phyloP scores from a whole-genome alignment of 495 filamentous ascomycete species.

The Echria macrotheca region DNA sequence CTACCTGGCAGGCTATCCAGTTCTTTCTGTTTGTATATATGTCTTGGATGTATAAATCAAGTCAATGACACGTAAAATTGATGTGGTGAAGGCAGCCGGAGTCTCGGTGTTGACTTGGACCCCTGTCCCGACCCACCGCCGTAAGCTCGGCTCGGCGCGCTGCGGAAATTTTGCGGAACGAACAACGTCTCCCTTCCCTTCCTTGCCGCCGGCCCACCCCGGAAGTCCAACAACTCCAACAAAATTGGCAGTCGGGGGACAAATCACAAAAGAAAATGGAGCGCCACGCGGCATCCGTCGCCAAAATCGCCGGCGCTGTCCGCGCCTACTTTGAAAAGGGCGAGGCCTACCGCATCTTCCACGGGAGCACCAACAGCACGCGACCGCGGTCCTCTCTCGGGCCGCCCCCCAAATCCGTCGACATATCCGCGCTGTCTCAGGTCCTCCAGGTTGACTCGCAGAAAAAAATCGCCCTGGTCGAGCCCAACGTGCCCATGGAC shows the following conservation, averaged over 20 bases:
- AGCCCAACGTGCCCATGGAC: conserved; percentile 65
- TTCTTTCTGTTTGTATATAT: not conserved
- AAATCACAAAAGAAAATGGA: conserved; percentile 17
- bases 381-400: conserved; percentile 47
- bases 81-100: not conserved
- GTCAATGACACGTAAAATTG: not conserved
- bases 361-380: conserved; percentile 72
- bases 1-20: not conserved
- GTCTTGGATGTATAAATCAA: no score
- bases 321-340: conserved; percentile 50
- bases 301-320: conserved; percentile 37
- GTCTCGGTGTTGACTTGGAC: no score
- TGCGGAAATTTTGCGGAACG: no score
- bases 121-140: no score
- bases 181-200: no score
- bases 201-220: no score
- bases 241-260: not conserved
- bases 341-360: conserved; percentile 67
- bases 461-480: conserved; percentile 45
- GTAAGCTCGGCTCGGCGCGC: no score
- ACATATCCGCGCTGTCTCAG: conserved; percentile 35
- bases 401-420: conserved; percentile 28
- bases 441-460: conserved; percentile 37
- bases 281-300: conserved; percentile 19
- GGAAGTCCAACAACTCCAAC: not conserved